Base-by-base conservation (phyloP, 2,329 filamentous ascomycete genomes). In the Ceratocystis ficicola region DNA sequence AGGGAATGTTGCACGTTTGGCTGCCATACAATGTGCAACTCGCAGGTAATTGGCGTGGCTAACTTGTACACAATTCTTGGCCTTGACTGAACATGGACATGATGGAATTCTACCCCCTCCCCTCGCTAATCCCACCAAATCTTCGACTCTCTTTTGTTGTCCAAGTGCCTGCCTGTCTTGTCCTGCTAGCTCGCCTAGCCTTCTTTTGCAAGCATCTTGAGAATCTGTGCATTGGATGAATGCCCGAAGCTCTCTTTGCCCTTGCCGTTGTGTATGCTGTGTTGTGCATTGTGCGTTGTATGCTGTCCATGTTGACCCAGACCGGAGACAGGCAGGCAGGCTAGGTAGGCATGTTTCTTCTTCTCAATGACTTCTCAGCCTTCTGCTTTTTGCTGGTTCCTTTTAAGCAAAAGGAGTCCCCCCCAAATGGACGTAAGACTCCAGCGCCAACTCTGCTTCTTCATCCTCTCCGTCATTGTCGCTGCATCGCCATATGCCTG, bases 381-480 rank as follows among this genome's bases (percentile, higher is more conserved):
- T 32, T 59, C 52, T 59, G 15, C 7, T 59, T 59, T 59, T 59
- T 59, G 12, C n/a, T 4, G 22, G 2, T 36, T 36, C 52, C 15
- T 41, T 59, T 59, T 32, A 59, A 59, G 28, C 28, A 59, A 59
- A 59, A 59, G 28, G 52, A 30, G 52, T 30, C 52, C 52, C 25
- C 10, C 50, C 25, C 22, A 41, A 12, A 41, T 41, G 8, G 10
- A 3, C 36, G 10, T 3, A 41, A 10, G 36, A 10, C 36, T 12
- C 36, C 10, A 12, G 10, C 36, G 10, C 12, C 10, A 12, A 12
- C 36, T 41, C 10, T 41, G 36, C 36, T 41, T 41, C 36, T 41
- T 41, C 36, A 41, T 41, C 36, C 4, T 41, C 36, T 41, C 22
- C 17, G 5, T 25, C 15, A 32, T 17, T 15, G 15, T 30, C 30